Percentiles rank a stretch among this genome's conserved stretches.
Evolutionary conservation across 208 protist species (phyloP).

Genomic region (Leishmania lainsoni): DNA sequence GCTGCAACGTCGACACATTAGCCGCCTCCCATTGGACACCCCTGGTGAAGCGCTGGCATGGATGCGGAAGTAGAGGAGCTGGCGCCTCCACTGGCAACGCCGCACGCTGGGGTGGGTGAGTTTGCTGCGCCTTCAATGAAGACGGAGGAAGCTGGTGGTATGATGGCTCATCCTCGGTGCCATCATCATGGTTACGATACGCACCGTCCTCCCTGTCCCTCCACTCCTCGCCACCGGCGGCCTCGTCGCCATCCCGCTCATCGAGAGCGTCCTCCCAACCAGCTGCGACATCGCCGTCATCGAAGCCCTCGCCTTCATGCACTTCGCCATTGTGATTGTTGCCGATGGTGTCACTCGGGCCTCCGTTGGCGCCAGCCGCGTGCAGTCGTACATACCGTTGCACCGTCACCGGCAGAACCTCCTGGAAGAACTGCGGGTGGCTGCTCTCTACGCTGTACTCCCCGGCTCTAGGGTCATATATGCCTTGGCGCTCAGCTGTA

Average conservation of each 20-base stretch:
- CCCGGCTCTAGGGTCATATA: not conserved
- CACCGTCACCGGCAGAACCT: not conserved
- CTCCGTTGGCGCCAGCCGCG: not conserved
- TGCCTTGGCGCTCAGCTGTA: not conserved
- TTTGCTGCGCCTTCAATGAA: not conserved
- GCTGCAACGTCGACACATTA: not conserved
- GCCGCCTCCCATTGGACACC: not conserved
- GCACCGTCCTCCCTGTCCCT: not conserved
- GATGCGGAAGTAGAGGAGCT: not conserved
- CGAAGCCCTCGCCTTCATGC: not conserved
- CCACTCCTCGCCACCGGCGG: not conserved
- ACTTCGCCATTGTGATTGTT: not conserved
- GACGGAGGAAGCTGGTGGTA: not conserved
- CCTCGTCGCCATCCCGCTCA: not conserved
- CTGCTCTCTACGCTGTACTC: not conserved
- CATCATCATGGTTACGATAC: not conserved
- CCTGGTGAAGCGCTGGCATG: not conserved
- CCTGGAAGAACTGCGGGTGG: not conserved
- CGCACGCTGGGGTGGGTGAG: not conserved
- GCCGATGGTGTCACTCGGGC: not conserved
- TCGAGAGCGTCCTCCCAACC: not conserved
- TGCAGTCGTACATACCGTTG: not conserved
- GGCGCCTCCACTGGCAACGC: not conserved
- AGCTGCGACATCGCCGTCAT: not conserved
- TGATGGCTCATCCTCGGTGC: not conserved